Evolutionary conservation across 306 rosid species (phyloP).

Genomic region (Cicer bijugum): DNA sequence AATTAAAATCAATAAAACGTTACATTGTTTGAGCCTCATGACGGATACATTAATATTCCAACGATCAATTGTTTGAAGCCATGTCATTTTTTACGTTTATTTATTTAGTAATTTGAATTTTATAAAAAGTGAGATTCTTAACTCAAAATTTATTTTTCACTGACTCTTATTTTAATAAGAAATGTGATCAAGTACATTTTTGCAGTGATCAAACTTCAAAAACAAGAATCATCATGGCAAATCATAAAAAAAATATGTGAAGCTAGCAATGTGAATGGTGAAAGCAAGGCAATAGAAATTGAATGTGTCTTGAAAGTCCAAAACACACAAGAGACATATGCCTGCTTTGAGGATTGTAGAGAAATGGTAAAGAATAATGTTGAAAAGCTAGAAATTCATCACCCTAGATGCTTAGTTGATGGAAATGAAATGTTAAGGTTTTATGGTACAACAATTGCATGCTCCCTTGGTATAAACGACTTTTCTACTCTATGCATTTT

Average conservation of each 20-base stretch:
- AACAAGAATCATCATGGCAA: slow-evolving; percentile 50
- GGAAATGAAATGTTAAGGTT: slow-evolving; percentile 68
- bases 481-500: slow-evolving; percentile 44
- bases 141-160: no score
- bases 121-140: no score
- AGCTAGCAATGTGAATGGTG: slow-evolving; percentile 17
- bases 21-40: no score
- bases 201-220: slow-evolving; percentile 51
- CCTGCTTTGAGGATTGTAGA: slow-evolving; percentile 57
- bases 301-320: slow-evolving; percentile 55
- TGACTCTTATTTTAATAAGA: no score
- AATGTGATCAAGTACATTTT: background rate
- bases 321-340: slow-evolving; percentile 40
- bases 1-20: no score
- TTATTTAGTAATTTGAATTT: no score
- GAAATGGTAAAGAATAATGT: slow-evolving; percentile 48
- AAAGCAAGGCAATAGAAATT: slow-evolving; percentile 19
- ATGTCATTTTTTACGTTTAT: no score
- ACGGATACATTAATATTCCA: no score
- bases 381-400: slow-evolving; percentile 35
- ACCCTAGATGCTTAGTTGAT: slow-evolving; percentile 59
- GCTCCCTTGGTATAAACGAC: slow-evolving; percentile 55
- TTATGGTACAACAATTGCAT: slow-evolving; percentile 57
- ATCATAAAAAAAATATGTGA: slow-evolving; percentile 57
- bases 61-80: no score